Base-by-base conservation (phyloP, 192 early-diverging fungal genomes). In the Coemansia sp. region DNA sequence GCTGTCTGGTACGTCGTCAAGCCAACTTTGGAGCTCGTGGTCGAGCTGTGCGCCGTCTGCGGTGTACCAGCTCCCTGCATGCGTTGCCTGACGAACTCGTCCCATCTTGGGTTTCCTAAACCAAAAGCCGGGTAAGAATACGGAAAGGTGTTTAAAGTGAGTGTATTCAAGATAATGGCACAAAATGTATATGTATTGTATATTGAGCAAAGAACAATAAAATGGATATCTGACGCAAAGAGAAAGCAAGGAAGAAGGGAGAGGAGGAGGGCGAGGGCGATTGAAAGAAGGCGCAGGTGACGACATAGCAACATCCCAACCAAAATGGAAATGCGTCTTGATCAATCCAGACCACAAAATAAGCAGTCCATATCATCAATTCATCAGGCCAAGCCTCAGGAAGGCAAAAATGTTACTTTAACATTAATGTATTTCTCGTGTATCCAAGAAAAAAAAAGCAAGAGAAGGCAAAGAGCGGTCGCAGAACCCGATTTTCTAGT, bases 51-150 rank as follows among this genome's bases (percentile, higher is more conserved):
- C 73, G 75, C 84, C 53, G 59, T 84, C 60, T 39, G 77, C 74
- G 18, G 78, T 77, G 62, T 91, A 91, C 90, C 90, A 91, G 58
- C 84, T 85, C n/a, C 88, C 87, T 26, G 90, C 87, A 57, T 91
- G 90, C 33, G 80, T 81, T 35, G 88, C 87, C 48, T 64, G 33
- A 53, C 78, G 68, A 52, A 61, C 31, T 5, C 31, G 55, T 1
- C 60, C 49, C 77, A 79, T 79, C 29, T 23, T 30, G n/a, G 23
- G 30, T 33, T 0, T 7, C 4, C 4, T 51, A n/a, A n/a, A n/a
- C n/a, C n/a, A n/a, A n/a, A n/a, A n/a, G n/a, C n/a, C n/a, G n/a
- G n/a, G n/a, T n/a, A n/a, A n/a, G n/a, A n/a, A n/a, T n/a, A n/a
- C n/a, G n/a, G n/a, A n/a, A n/a, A n/a, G n/a, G n/a, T n/a, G n/a